These are phyloP conservation scores for Leccinum angustisporum DNA, from an alignment of 1,284 basidiomycete genomes.

Conservation along the genomic window DNA sequence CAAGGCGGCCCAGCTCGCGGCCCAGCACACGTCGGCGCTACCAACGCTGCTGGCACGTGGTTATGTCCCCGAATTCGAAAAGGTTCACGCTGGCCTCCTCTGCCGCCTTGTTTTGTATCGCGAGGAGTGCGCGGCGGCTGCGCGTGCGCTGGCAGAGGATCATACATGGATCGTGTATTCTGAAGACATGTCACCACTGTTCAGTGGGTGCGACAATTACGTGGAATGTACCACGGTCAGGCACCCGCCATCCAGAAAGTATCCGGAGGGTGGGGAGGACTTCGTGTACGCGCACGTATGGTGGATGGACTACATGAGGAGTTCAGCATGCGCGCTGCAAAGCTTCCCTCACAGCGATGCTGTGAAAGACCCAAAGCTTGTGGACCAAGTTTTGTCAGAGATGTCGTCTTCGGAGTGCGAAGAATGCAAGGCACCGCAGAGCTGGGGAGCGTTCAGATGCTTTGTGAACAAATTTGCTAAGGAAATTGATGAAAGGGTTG, in stretches of 20 bases:
- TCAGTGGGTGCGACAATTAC: background rate
- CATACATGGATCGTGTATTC: slow-evolving; percentile 10
- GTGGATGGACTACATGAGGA: slow-evolving; percentile 20
- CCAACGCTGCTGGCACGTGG: background rate
- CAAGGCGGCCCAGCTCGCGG: slow-evolving; percentile 13
- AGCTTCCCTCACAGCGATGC: background rate
- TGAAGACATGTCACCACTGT: background rate
- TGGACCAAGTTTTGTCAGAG: background rate
- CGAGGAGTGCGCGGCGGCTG: slow-evolving; percentile 7
- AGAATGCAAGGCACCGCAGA: background rate
- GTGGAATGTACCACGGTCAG: background rate
- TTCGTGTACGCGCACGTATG: slow-evolving; percentile 4
- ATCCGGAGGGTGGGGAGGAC: slow-evolving; percentile 1
- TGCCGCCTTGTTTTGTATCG: slow-evolving; percentile 16
- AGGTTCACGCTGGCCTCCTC: slow-evolving; percentile 9
- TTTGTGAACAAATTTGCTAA: slow-evolving; percentile 14
- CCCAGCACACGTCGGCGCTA: slow-evolving; percentile 9
- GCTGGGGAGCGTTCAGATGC: slow-evolving; percentile 4
- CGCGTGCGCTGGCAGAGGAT: background rate
- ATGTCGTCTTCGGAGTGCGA: slow-evolving; percentile 10
- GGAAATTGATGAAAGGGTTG: slow-evolving; percentile 10
- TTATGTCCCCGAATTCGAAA: slow-evolving; percentile 18
- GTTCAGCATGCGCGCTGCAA: slow-evolving; percentile 6
- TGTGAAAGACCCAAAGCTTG: slow-evolving; percentile 9
- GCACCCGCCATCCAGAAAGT: slow-evolving; percentile 4